Conservation (phyloP, 139 green algal genomes). For the Chlamydomonas eustigma region DNA sequence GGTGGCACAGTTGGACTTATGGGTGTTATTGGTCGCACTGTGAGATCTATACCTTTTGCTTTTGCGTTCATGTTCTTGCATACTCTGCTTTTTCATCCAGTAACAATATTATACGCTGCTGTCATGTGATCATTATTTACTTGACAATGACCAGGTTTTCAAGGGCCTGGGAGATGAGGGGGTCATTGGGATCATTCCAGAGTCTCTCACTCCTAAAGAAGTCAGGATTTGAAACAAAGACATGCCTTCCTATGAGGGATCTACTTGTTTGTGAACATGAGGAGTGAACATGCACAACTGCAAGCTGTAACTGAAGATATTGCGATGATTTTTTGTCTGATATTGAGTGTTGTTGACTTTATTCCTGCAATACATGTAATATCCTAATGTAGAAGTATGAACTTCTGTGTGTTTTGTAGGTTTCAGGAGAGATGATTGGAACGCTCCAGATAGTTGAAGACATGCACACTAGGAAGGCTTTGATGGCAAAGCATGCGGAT, state of each 20-base stretch:
- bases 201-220: slow-evolving; percentile 31
- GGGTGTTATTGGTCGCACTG: slow-evolving; percentile 64
- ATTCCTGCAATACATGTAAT: too few species aligned
- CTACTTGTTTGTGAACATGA: too few species aligned
- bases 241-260: too few species aligned
- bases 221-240: too few species aligned
- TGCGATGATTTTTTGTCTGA: too few species aligned
- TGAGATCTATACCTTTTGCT: too few species aligned
- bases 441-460: slow-evolving; percentile 24
- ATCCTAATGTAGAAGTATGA: neutral
- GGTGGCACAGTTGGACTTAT: slow-evolving; percentile 76
- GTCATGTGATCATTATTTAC: neutral
- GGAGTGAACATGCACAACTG: too few species aligned
- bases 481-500: slow-evolving; percentile 73
- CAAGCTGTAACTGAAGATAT: too few species aligned
- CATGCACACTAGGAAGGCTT: slow-evolving; percentile 34
- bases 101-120: too few species aligned
- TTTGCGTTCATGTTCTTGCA: too few species aligned
- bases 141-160: neutral
- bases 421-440: slow-evolving; percentile 37
- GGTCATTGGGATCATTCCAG: slow-evolving; percentile 78
- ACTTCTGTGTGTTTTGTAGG: neutral
- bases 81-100: too few species aligned
- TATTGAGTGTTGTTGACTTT: too few species aligned
- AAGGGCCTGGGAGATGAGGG: slow-evolving; percentile 37